phyloP scores from a whole-genome alignment of 2,329 filamentous ascomycete species.

The Ambrosiella cleistominuta region DNA sequence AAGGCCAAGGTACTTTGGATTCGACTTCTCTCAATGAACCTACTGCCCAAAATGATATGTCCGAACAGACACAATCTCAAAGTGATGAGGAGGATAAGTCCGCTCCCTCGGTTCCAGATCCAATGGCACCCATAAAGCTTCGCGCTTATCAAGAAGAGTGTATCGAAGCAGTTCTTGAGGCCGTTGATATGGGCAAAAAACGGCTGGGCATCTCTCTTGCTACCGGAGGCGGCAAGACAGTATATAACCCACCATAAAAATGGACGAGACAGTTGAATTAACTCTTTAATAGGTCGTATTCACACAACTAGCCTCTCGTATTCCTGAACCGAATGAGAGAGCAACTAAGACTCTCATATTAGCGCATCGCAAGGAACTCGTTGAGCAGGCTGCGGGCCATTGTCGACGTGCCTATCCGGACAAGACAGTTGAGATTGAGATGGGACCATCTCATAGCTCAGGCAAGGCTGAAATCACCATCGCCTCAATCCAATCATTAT shows the following conservation, averaged over 20 bases:
- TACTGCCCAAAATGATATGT: not conserved
- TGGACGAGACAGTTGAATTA: not conserved
- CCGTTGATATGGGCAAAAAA: slow-evolving; percentile 54
- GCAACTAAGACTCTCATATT: slow-evolving; percentile 74
- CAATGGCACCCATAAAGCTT: slow-evolving; percentile 25
- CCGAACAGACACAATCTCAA: not conserved
- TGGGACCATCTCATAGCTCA: slow-evolving; percentile 61
- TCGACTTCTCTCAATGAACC: not conserved
- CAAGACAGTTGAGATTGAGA: slow-evolving; percentile 75
- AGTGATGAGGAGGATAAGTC: not conserved
- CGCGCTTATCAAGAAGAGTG: slow-evolving; percentile 84
- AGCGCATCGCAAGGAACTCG: slow-evolving; percentile 79
- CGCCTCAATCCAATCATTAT: slow-evolving; percentile 74
- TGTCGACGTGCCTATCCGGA: slow-evolving; percentile 65
- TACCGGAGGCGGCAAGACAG: slow-evolving; percentile 79
- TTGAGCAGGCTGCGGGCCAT: slow-evolving; percentile 82
- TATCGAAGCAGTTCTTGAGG: slow-evolving; percentile 59
- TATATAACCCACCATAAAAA: slow-evolving; percentile 22
- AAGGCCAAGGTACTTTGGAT: too few relatives aligned
- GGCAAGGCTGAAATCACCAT: slow-evolving; percentile 83
- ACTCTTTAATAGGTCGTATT: slow-evolving; percentile 56
- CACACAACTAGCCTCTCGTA: slow-evolving; percentile 75
- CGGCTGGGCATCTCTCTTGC: slow-evolving; percentile 71
- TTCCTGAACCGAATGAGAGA: slow-evolving; percentile 35
- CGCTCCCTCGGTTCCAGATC: not conserved